phyloP scores from a whole-genome alignment of 2,329 filamentous ascomycete species.

The Aspergillaceae sp. region DNA sequence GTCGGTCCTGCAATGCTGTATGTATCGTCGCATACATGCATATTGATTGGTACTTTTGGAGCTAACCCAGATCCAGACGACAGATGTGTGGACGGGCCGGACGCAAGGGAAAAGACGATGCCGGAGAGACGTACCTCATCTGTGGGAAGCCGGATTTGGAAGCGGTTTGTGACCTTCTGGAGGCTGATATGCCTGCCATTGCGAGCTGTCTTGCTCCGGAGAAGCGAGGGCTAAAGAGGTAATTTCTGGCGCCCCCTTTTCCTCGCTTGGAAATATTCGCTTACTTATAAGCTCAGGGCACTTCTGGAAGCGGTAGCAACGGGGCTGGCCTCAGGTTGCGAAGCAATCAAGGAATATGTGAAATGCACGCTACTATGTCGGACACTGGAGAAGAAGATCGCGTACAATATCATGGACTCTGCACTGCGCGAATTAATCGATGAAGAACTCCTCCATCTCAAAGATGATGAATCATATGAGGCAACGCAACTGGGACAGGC shows the following conservation, averaged over 20 bases:
- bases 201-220: conserved; percentile 60
- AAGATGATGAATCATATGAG: conserved; percentile 45
- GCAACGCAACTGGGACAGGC: conserved; percentile 61
- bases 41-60: neutral
- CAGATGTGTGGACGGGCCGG: conserved; percentile 75
- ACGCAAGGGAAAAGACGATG: conserved; percentile 67
- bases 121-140: conserved; percentile 70
- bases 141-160: conserved; percentile 61
- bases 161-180: conserved; percentile 60
- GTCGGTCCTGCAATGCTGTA: conserved; percentile 69
- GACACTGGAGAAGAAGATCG: conserved; percentile 43
- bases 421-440: conserved; percentile 52
- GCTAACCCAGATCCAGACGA: conserved; percentile 37
- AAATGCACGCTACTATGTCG: conserved; percentile 58
- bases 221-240: conserved; percentile 60
- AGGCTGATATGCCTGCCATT: conserved; percentile 62
- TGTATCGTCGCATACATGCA: conserved; percentile 8
- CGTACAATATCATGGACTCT: conserved; percentile 48
- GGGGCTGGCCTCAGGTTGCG: conserved; percentile 56
- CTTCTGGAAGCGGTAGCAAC: conserved; percentile 63
- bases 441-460: conserved; percentile 48
- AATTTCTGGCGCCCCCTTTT: conserved; percentile 4
- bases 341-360: conserved; percentile 60
- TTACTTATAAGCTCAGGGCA: conserved; percentile 42
- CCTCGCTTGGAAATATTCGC: neutral